These are phyloP conservation scores for Bonia amplexicaulis DNA, from an alignment of 176 grass and related monocot genomes.

Conservation along the genomic window DNA sequence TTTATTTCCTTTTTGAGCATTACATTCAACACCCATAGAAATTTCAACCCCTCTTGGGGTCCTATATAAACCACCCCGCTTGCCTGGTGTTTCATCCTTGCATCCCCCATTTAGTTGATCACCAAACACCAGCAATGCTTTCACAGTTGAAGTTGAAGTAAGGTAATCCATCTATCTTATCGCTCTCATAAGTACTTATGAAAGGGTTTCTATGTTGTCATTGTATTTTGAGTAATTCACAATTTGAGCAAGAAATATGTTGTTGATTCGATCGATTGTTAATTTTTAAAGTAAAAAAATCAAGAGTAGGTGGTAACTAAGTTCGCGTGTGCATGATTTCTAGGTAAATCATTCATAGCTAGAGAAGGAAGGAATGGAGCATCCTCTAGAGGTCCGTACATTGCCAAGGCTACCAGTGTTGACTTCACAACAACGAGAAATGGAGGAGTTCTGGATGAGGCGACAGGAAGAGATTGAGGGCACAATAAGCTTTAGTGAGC, in stretches of 20 bases:
- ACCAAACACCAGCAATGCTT: neutral
- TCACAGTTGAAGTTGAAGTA: neutral
- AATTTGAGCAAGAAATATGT: neutral
- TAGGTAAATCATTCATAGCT: neutral
- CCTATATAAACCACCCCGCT: neutral
- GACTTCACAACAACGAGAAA: neutral
- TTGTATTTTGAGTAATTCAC: neutral
- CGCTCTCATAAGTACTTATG: neutral
- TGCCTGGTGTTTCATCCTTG: neutral
- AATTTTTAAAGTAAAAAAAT: neutral
- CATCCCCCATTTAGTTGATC: neutral
- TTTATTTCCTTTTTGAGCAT: neutral
- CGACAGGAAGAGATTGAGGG: neutral
- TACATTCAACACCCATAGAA: neutral
- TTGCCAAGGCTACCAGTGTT: neutral
- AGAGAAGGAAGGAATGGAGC: neutral
- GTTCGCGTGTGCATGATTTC: too few relatives aligned
- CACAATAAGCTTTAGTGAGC: neutral
- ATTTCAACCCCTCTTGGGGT: too few relatives aligned
- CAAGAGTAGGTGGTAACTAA: neutral
- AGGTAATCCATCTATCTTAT: slow-evolving; percentile 3
- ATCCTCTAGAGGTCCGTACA: neutral
- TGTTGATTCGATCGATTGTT: neutral
- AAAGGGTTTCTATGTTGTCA: neutral
- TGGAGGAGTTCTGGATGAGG: neutral